Conservation (phyloP, 306 rosid genomes). For the Prunus kanzakura region DNA sequence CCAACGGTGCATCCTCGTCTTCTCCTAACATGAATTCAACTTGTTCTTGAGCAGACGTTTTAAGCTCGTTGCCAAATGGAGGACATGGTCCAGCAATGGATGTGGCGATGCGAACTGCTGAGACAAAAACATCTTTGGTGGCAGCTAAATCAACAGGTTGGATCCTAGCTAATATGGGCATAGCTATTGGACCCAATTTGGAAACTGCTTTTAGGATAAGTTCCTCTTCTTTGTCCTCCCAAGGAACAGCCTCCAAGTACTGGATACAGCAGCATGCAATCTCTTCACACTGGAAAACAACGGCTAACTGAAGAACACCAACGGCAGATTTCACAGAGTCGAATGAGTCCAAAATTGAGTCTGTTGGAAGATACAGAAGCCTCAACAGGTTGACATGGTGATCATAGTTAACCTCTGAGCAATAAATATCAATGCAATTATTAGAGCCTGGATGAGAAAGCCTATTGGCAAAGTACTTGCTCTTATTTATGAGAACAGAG, state of each 20-base stretch:
- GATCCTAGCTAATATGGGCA: constrained; percentile 36
- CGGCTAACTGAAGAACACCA: constrained; percentile 26
- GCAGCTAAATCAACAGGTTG: constrained; percentile 42
- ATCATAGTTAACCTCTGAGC: constrained; percentile 30
- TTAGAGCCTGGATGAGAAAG: constrained; percentile 16
- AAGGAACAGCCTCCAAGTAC: constrained; percentile 37
- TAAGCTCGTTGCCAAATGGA: constrained; percentile 75
- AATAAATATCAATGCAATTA: constrained; percentile 25
- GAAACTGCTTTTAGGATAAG: constrained; percentile 28
- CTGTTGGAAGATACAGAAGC: constrained; percentile 27
- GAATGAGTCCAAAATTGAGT: constrained; percentile 20
- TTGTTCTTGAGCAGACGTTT: constrained; percentile 90
- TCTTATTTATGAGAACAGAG: constrained; percentile 27
- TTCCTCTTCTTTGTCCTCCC: constrained; percentile 41
- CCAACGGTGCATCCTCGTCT: constrained; percentile 47
- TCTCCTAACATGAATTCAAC: constrained; percentile 89
- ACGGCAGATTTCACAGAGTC: constrained; percentile 28
- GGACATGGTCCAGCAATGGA: constrained; percentile 65
- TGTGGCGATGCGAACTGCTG: constrained; percentile 77
- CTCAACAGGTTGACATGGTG: constrained; percentile 31
- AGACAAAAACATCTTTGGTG: constrained; percentile 74
- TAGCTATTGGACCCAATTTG: constrained; percentile 31
- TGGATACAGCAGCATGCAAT: constrained; percentile 24
- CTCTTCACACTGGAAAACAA: constrained; percentile 33
- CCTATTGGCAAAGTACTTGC: constrained; percentile 27